Base-by-base conservation (phyloP, 1,139 yeast genomes). In the Lodderomyces jiufengensis region DNA sequence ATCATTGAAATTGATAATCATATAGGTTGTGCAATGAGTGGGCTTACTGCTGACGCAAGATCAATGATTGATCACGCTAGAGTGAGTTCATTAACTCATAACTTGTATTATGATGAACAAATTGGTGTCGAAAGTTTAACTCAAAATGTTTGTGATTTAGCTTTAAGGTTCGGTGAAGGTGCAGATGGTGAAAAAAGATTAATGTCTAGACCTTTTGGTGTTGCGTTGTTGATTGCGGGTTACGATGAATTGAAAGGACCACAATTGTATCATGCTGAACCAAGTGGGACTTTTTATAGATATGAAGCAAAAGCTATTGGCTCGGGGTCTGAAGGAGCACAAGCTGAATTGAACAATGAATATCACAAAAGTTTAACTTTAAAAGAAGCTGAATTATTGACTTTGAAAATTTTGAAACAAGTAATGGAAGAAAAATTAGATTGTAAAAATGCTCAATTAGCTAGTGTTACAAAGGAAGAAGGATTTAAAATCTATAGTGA, bases 171-270 rank as follows among this genome's bases (percentile, higher is more conserved):
- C 52, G 99, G 99, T 43, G 99, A 92, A 66, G 97, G 97, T 48
- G 98, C 97, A 9, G 83, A 92, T 31, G 98, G 97, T 43, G 97
- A 92, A 58, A 94, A 94, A 61, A 77, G 95, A 58, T 76, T 90
- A 51, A 94, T 94, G 99, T 87, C 97, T 4, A 80, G 99, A 66
- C 99, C 99, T 9, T 94, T 94, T 61, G 99, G 99, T 57, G 99
- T 94, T 36, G 99, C 99, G 2, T 69, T 94, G 47, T 75, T 94
- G 55, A 84, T 94, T 56, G 98, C 98, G 7, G 99, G 99, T 34
- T 74, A 81, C 50, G 98, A 92, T 64, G 72, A 78, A 43, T 95
- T 87, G 50, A 83, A 86, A 53, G 98, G 98, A 0, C 96, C 97
- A 36, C 98, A 92, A 63, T 75, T 94, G 55, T 84, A 85, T 59